phyloP scores from a whole-genome alignment of 495 filamentous ascomycete species.

The Cudoniella acicularis region DNA sequence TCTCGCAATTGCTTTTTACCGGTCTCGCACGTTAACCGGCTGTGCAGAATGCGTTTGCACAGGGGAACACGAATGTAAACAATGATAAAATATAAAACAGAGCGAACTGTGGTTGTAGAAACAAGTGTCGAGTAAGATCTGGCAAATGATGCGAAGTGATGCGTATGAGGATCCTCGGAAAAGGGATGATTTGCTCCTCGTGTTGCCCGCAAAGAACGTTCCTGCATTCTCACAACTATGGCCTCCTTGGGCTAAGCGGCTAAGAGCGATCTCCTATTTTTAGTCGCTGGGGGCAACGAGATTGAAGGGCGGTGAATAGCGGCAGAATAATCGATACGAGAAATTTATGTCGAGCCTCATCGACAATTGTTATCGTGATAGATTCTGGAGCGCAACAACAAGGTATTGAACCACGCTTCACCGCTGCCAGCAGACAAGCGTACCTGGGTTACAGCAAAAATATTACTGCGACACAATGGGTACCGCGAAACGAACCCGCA shows the following conservation, averaged over 20 bases:
- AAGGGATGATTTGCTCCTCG: neutral
- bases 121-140: neutral
- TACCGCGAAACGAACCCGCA: conserved; percentile 59
- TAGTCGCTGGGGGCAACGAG: conserved; percentile 11
- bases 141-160: neutral
- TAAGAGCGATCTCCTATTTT: conserved; percentile 2
- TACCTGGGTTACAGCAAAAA: conserved; percentile 59
- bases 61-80: too few species aligned
- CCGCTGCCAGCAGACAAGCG: neutral
- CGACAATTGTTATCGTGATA: neutral
- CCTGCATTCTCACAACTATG: neutral
- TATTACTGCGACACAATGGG: conserved; percentile 51
- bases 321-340: conserved; percentile 1
- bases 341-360: neutral
- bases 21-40: neutral
- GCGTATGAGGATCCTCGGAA: neutral
- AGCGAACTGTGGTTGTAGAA: neutral
- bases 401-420: too few species aligned
- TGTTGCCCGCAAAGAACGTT: neutral
- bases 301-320: neutral
- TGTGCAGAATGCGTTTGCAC: too few species aligned
- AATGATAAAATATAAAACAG: neutral
- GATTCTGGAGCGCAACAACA: neutral
- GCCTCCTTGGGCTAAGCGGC: neutral
- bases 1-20: neutral